Evolutionary conservation across 1,284 basidiomycete genomes (phyloP).

Genomic region (Trichosporon inkin): DNA sequence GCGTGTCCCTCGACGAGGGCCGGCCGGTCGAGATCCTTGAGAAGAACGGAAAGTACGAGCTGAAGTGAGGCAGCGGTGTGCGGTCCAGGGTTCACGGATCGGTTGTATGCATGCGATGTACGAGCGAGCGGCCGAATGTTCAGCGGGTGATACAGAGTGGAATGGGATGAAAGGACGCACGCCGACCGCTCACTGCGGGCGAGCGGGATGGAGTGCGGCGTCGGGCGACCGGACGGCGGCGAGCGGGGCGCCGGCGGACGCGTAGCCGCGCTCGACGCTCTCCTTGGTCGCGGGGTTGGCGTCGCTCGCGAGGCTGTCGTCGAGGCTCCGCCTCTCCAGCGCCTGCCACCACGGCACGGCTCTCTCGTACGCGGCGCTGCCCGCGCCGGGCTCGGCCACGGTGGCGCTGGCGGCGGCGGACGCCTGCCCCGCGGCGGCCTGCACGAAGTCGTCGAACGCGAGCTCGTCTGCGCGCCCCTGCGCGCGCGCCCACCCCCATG

Average conservation of each 20-base stretch:
- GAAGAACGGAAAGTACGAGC: slow-evolving; percentile 60
- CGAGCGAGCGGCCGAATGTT: too few relatives aligned
- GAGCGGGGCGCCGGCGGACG: background rate
- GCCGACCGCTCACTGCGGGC: background rate
- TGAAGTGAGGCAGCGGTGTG: slow-evolving; percentile 41
- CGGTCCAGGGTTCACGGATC: background rate
- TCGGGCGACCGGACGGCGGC: background rate
- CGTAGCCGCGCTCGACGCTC: background rate
- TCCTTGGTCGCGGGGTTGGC: background rate
- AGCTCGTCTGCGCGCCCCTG: background rate
- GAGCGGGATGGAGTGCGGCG: background rate
- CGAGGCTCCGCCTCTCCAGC: slow-evolving; percentile 25
- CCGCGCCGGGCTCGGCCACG: slow-evolving; percentile 28
- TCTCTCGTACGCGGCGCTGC: slow-evolving; percentile 25
- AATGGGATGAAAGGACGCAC: background rate
- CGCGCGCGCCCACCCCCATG: slow-evolving; percentile 44
- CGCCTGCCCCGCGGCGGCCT: slow-evolving; percentile 15
- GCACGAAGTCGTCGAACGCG: slow-evolving; percentile 20
- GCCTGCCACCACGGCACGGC: slow-evolving; percentile 31
- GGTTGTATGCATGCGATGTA: background rate
- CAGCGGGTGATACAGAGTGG: background rate
- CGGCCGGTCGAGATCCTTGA: slow-evolving; percentile 71
- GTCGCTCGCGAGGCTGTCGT: background rate
- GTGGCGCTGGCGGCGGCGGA: slow-evolving; percentile 35
- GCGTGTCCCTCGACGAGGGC: slow-evolving; percentile 82